Conservation (phyloP, 257 asterid genomes). For the Coffea canephora region DNA sequence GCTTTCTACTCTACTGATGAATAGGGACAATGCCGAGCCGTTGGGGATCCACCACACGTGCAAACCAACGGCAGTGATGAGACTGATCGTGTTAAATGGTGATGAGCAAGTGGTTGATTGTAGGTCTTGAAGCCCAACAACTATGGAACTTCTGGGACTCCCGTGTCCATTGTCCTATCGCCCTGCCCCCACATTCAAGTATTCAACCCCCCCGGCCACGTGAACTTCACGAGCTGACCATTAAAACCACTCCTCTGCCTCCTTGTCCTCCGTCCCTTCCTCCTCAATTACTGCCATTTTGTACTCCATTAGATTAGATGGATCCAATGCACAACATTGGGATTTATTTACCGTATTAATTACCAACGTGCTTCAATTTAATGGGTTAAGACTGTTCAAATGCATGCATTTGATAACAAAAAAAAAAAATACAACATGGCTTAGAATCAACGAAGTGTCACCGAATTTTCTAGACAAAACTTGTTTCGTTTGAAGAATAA, state of each 20-base stretch:
- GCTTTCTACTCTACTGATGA: not conserved
- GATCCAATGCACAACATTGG: not conserved
- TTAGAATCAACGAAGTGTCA: no score
- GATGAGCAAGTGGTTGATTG: slow-evolving; percentile 12
- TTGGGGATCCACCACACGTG: slow-evolving; percentile 49
- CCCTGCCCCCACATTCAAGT: slow-evolving; percentile 20
- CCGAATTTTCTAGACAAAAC: no score
- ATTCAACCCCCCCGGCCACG: slow-evolving; percentile 25
- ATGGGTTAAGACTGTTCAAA: no score
- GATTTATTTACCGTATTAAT: no score
- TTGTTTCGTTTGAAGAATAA: no score
- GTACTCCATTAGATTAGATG: not conserved
- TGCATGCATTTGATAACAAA: no score
- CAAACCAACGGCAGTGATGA: slow-evolving; percentile 16
- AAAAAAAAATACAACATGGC: no score
- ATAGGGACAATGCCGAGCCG: slow-evolving; percentile 2
- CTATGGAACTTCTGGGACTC: slow-evolving; percentile 15
- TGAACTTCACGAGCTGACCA: slow-evolving; percentile 37
- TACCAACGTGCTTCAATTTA: no score
- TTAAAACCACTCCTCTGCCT: not conserved
- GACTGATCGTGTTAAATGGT: slow-evolving; percentile 2
- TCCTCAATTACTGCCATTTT: not conserved
- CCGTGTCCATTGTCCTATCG: slow-evolving; percentile 24
- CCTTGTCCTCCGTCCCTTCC: not conserved
- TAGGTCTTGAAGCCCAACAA: slow-evolving; percentile 7